phyloP scores from a whole-genome alignment of 1,139 yeast genomes.

The Taphrina deformans region DNA sequence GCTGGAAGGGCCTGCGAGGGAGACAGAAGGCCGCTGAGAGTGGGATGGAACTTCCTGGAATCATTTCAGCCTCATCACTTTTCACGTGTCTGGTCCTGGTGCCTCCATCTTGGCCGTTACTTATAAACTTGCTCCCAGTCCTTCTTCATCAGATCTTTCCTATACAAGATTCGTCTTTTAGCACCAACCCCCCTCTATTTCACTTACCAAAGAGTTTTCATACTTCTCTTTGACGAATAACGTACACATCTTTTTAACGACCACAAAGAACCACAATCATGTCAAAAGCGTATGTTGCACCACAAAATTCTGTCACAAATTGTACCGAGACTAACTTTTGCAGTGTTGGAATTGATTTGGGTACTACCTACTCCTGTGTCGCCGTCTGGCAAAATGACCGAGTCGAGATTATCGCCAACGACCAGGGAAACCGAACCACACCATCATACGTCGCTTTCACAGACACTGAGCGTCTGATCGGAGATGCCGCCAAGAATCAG shows the following conservation, averaged over 20 bases:
- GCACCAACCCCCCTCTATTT: neutral
- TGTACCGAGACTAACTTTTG: neutral
- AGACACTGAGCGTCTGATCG: constrained; percentile 91
- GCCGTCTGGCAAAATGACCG: constrained; percentile 70
- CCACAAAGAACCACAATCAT: neutral
- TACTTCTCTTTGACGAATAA: constrained; percentile 3
- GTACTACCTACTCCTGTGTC: constrained; percentile 90
- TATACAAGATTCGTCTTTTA: constrained; percentile 1
- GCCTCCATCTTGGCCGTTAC: neutral
- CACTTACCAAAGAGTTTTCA: constrained; percentile 1
- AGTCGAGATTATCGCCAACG: constrained; percentile 93
- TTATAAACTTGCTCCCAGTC: constrained; percentile 3
- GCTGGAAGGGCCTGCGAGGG: neutral
- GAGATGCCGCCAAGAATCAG: constrained; percentile 98
- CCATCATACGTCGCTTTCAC: constrained; percentile 98
- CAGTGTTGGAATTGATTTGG: constrained; percentile 73
- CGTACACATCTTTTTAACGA: constrained; percentile 10
- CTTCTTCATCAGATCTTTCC: neutral
- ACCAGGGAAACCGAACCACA: constrained; percentile 97
- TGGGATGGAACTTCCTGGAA: constrained; percentile 14
- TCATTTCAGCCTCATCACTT: constrained; percentile 1
- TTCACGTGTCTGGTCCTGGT: neutral
- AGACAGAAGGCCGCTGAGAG: neutral
- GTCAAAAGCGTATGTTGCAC: neutral
- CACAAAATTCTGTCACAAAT: neutral